Conservation (phyloP, 2,329 filamentous ascomycete species). For the Apiospora phragmitis region DNA sequence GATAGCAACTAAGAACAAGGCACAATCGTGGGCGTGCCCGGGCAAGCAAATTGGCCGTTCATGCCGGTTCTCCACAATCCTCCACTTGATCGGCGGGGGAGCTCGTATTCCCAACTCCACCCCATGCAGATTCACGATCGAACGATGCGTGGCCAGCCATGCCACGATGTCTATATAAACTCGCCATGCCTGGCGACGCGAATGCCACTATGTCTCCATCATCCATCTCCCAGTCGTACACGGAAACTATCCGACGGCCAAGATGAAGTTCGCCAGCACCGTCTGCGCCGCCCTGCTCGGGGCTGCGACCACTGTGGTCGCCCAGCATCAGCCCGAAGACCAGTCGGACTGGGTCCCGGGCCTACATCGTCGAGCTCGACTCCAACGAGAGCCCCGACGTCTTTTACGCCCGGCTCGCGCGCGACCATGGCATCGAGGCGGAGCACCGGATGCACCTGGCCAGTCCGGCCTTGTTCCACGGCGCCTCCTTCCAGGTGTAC, state of each 20-base stretch:
- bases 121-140: not conserved
- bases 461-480: constrained; percentile 10
- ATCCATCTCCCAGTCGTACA: not conserved
- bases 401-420: constrained; percentile 9
- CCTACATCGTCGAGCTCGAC: constrained; percentile 14
- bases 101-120: not conserved
- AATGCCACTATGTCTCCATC: not conserved
- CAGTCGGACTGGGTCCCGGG: constrained; percentile 2
- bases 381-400: not conserved
- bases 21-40: not conserved
- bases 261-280: not conserved
- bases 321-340: not conserved
- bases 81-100: constrained; percentile 1
- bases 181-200: not conserved
- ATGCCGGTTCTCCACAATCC: not conserved
- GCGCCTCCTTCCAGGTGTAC: constrained; percentile 12
- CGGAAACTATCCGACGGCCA: not conserved
- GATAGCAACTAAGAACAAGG: not conserved
- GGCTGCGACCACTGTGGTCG: not conserved
- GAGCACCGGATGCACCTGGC: constrained; percentile 14
- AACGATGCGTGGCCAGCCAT: not conserved
- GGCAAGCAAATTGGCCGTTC: not conserved
- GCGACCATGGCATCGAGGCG: constrained; percentile 11
- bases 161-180: not conserved
- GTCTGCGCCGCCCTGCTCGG: not conserved